Conservation (phyloP, 140 eudicot genomes). For the Erigeron philadelphicus region DNA sequence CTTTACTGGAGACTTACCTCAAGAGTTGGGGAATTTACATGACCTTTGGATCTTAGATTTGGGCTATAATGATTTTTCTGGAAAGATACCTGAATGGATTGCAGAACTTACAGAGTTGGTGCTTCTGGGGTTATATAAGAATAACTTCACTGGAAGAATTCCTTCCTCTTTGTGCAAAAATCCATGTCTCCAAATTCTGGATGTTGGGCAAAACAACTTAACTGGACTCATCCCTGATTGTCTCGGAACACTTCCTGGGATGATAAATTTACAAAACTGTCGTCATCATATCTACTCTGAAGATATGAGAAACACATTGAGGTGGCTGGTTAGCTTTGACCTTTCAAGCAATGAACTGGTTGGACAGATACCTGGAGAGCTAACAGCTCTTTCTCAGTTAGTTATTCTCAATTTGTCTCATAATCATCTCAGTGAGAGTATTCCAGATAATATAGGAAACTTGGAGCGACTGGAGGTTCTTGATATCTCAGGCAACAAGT, state of each 20-base stretch:
- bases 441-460: conserved; percentile 26
- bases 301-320: no score
- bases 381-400: conserved; percentile 20
- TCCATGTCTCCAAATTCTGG: background rate
- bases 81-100: background rate
- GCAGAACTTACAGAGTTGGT: background rate
- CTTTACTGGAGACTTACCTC: background rate
- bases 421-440: conserved; percentile 31
- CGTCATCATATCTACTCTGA: no score
- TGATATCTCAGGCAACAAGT: conserved; percentile 31
- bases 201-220: conserved; percentile 11
- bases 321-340: conserved; percentile 18
- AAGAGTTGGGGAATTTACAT: background rate
- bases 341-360: conserved; percentile 33
- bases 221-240: conserved; percentile 23
- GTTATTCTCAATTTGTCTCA: conserved; percentile 30
- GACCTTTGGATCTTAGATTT: background rate
- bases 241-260: background rate
- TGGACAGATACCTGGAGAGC: conserved; percentile 33
- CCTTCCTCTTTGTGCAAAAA: background rate
- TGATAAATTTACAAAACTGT: no score
- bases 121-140: background rate
- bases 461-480: conserved; percentile 28
- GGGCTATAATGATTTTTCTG: background rate
- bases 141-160: background rate